These are phyloP conservation scores for Pseudocercospora fuligena DNA, from an alignment of 2,329 filamentous ascomycete genomes.

Conservation along the genomic window DNA sequence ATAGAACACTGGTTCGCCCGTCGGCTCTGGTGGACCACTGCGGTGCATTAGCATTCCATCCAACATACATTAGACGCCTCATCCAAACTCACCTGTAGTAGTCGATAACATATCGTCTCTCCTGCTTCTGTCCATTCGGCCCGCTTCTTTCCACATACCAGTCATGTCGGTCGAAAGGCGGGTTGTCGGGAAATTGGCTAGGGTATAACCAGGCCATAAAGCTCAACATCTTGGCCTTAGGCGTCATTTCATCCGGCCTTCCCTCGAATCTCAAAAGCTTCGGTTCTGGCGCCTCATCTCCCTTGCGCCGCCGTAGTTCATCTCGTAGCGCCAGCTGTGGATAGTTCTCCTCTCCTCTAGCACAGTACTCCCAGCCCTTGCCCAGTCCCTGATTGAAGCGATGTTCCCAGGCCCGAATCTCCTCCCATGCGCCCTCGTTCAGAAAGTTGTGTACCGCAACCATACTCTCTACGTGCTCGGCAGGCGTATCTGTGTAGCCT, in stretches of 20 bases:
- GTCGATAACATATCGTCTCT: constrained; percentile 90
- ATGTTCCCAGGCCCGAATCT: constrained; percentile 92
- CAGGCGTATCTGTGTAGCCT: constrained; percentile 91
- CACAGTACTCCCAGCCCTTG: constrained; percentile 41
- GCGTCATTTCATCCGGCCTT: constrained; percentile 84
- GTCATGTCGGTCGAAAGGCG: constrained; percentile 95
- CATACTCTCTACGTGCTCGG: constrained; percentile 94
- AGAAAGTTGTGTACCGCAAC: constrained; percentile 97
- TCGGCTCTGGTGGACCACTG: constrained; percentile 77
- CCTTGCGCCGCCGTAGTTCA: constrained; percentile 28
- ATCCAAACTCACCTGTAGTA: constrained; percentile 15
- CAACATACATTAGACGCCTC: background rate
- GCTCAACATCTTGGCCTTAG: constrained; percentile 85
- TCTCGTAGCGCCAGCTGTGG: constrained; percentile 33
- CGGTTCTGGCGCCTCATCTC: constrained; percentile 60
- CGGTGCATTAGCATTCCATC: constrained; percentile 65
- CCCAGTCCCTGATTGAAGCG: constrained; percentile 78
- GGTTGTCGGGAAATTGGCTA: constrained; percentile 74
- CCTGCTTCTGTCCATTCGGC: constrained; percentile 67
- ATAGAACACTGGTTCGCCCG: constrained; percentile 92
- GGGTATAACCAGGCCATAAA: constrained; percentile 80
- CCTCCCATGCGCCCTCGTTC: constrained; percentile 95
- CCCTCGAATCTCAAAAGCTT: constrained; percentile 87
- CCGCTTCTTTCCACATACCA: constrained; percentile 85
- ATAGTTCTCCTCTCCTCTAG: constrained; percentile 42